Evolutionary conservation across 2,329 filamentous ascomycete genomes (phyloP), one percentile per base, ranked within the genome.

Genomic region (Aspergillus awamori): DNA sequence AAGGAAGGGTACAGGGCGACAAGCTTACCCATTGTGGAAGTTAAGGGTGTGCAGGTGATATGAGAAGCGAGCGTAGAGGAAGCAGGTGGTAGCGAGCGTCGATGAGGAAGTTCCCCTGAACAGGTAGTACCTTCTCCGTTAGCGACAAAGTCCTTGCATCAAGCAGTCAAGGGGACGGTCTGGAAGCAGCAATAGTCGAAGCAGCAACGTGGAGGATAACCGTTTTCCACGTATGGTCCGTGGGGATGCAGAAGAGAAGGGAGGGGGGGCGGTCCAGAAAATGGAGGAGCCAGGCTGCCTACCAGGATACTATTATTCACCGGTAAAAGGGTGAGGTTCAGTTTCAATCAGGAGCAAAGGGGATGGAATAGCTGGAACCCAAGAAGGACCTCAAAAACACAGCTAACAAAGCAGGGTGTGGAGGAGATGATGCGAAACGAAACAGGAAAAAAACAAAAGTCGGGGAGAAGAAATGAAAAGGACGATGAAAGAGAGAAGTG

Each of bases 1-100:
- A 51, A 59, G 59, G 57, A 51, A 51, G 47, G 54, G 53, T 41
- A 45, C 53, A 58, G 60, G 55, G 57, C 65, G 63, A 61, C 43
- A 57, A 66, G 72, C 76, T 77, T 78, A 78, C 76, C 76, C 76
- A 78, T 78, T 72, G 64, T 69, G 69, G 69, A 66, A 69, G 64
- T 65, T 56, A 63, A 58, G 57, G 62, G 55, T 57, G 38, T 63
- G 24, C 47, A 51, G 28, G 47, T 51, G 45, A 58, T 60, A 65
- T 17, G 66, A 54, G 63, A 66, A 70, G 68, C 69, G 69, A 70
- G 64, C 62, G 69, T 69, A 45, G 59, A 63, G 41, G 39, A 39
- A 53, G 60, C 53, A 63, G 55, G 62, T 57, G 63, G 57, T 65
- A 62, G 66, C 63, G 64, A 69, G 64, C 63, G 67, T 53, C 58